These are phyloP conservation scores for Zasmidium citrigriseum DNA, from an alignment of 2,329 filamentous ascomycete species.

Conservation along the genomic window DNA sequence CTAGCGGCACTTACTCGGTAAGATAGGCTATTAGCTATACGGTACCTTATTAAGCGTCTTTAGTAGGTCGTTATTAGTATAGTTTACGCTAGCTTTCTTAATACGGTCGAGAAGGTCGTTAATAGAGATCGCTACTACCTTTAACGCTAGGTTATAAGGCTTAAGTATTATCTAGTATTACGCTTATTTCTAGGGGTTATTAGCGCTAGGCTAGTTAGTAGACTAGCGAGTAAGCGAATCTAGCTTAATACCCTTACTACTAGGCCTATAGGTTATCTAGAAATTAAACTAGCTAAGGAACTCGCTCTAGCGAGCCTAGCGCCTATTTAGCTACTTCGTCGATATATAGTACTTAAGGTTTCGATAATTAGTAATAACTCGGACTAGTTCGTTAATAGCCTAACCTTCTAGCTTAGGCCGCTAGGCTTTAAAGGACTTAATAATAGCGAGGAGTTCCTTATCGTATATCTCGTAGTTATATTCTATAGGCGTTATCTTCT, in stretches of 20 bases:
- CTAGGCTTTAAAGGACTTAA: slow-evolving; percentile 1
- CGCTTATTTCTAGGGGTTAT: neutral
- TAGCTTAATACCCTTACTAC: neutral
- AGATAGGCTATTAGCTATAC: neutral
- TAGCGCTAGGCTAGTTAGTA: neutral
- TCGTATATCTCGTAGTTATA: too few relatives aligned
- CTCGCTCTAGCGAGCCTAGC: neutral
- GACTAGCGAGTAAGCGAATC: neutral
- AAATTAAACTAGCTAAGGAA: neutral
- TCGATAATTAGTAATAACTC: slow-evolving; percentile 1
- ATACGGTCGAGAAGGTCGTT: neutral
- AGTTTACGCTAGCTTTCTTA: too few relatives aligned
- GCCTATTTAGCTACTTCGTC: neutral
- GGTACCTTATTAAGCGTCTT: neutral
- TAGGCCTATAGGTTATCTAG: neutral
- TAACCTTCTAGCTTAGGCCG: neutral
- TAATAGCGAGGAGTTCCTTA: neutral
- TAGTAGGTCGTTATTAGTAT: neutral
- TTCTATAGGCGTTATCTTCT: neutral
- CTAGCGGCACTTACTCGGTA: neutral
- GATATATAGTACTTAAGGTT: slow-evolving; percentile 5
- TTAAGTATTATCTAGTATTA: neutral
- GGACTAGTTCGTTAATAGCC: neutral
- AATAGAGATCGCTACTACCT: neutral
- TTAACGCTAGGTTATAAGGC: neutral